Evolutionary conservation across 164 flowering plant genomes (phyloP), one percentile per base, ranked within the genome.

Genomic region (Chloranthus sessilifolius): DNA sequence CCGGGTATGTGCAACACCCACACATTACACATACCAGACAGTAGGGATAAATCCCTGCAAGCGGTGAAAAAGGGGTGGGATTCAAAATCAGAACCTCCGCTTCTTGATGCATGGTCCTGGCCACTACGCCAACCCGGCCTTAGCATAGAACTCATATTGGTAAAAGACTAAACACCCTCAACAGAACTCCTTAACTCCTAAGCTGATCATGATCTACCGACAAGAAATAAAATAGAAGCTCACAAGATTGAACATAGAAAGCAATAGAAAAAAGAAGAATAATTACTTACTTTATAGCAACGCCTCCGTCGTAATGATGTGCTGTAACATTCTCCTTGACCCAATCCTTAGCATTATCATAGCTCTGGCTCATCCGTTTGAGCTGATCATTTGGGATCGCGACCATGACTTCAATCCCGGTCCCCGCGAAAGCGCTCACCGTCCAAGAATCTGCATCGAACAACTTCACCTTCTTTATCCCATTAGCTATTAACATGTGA

Each of bases 351-450:
- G 92, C 96, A 19, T 72, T 50, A n/a, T 57, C 59, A 44, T 72
- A 82, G 46, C 62, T 52, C 6, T 43, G 15, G 29, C 58, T 49
- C 23, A 79, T 49, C 0, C 10, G 12, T 0, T 26, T 14, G 19
- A 79, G 77, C 65, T 75, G 73, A 47, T 75, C 69, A 44, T 91
- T 91, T 0, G 98, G 96, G 23, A 91, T 83, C 3, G 86, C 98
- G 4, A 91, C 68, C 90, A 85, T 85, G 38, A 81, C 88, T 62
- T 91, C 86, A 43, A 88, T 69, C 9, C 74, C 83, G 10, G 64
- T 55, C 14, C 86, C 86, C 17, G 90, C 83, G 34, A 91, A 71
- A 12, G 80, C 60, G 8, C 47, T 60, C 46, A 91, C 71, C 1
- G 81, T 78, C 64, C 69, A 60, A 3, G 25, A 29, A 56, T 83